A percentile compares a stretch with the other conserved stretches of the same genome.
These are phyloP conservation scores for Fraxinus cuspidata DNA, from an alignment of 257 asterid genomes.

Conservation along the genomic window DNA sequence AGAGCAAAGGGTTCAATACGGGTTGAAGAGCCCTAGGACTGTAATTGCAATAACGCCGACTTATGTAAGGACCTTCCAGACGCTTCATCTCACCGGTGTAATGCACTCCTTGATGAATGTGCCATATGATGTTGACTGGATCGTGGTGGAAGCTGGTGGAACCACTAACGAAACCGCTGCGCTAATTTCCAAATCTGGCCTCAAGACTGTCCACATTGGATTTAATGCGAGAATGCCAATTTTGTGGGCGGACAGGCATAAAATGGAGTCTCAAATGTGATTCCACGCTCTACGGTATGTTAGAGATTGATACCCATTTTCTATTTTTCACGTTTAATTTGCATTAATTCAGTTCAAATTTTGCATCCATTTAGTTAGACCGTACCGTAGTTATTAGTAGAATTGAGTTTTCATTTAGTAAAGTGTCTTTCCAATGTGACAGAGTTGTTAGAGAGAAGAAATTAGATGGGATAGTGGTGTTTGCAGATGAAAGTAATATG, in stretches of 20 bases:
- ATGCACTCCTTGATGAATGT: conserved; percentile 95
- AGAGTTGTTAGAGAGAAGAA: conserved; percentile 72
- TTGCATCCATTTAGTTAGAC: neutral
- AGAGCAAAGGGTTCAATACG: conserved; percentile 84
- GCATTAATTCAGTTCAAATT: neutral
- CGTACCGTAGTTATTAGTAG: conserved; percentile 10
- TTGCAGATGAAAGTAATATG: conserved; percentile 98
- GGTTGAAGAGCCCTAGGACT: conserved; percentile 71
- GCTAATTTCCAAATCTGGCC: conserved; percentile 67
- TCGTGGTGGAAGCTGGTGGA: conserved; percentile 72
- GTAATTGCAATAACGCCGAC: conserved; percentile 88
- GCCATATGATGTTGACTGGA: conserved; percentile 79
- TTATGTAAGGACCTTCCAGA: conserved; percentile 88
- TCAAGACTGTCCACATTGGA: conserved; percentile 67
- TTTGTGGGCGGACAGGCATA: conserved; percentile 87
- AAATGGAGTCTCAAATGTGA: conserved; percentile 81
- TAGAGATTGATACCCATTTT: neutral
- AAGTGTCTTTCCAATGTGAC: conserved; percentile 28
- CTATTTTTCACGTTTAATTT: neutral
- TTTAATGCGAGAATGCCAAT: conserved; percentile 72
- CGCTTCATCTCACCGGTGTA: conserved; percentile 90
- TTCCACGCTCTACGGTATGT: conserved; percentile 80
- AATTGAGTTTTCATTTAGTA: conserved; percentile 18
- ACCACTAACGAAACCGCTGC: conserved; percentile 72
- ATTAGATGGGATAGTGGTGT: conserved; percentile 84